Evolutionary conservation across 179 eudicot species (phyloP), one percentile per base, ranked within the genome.

Genomic region (Corrigiola litoralis): DNA sequence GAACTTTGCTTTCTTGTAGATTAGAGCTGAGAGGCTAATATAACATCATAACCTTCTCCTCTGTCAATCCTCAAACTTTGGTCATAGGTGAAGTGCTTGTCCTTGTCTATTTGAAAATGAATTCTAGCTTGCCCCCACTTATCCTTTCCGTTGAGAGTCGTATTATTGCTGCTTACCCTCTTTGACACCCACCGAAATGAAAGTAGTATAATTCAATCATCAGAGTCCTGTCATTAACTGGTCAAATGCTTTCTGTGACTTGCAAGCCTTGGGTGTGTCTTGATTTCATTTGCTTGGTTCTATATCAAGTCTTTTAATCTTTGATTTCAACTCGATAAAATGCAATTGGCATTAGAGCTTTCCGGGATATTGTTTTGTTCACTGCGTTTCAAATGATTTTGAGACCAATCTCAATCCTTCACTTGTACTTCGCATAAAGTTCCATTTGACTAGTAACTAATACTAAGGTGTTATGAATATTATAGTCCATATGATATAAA

Each of bases 11-110:
- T 12, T 10, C n/a, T 7, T 45, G 36, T 10, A 29, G 12, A 32
- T 40, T 36, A 20, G 48, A 31, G 33, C 17, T 37, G 8, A 23
- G 47, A 20, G 51, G 51, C 24, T 25, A 11, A 40, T 42, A 1
- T 24, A 6, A 29, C 37, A 14, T 42, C 8, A 29, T 36, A 36
- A 2, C 2, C 16, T 23, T 25, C 14, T 14, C 1, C 8, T 32
- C 14, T 25, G 67, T 24, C 17, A 27, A 61, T 68, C 53, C 24
- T 50, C 34, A 40, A 3, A 20, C 16, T 33, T 14, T 56, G 69
- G 44, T 38, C 50, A 65, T 63, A 51, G 44, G 58, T 45, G 12
- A 63, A 71, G 75, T 71, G 69, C 12, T 34, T 24, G 75, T 71
- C 69, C 4, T 71, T 65, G 75, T 71, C 70, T 13, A 57, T 24